These are phyloP conservation scores for Sphaceloma murrayae DNA, from an alignment of 2,329 filamentous ascomycete species.

Conservation along the genomic window DNA sequence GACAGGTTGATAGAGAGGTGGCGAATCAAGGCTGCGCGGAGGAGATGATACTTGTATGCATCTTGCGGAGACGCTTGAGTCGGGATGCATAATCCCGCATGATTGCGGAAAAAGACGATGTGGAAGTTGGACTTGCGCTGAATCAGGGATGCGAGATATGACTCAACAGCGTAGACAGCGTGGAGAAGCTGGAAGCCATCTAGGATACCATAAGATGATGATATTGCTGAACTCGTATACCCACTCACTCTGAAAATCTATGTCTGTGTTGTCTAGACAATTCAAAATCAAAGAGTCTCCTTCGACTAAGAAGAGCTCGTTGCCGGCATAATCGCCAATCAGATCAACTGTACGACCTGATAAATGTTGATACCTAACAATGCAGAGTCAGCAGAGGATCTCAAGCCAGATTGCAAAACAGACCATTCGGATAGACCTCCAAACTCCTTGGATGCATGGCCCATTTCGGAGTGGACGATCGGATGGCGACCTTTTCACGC, in stretches of 20 bases:
- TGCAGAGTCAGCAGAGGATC: conserved; percentile 20
- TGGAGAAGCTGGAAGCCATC: conserved; percentile 63
- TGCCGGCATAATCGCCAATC: conserved; percentile 65
- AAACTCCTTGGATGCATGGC: no score
- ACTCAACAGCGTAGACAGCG: conserved; percentile 59
- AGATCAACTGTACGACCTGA: conserved; percentile 49
- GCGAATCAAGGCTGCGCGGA: conserved; percentile 53
- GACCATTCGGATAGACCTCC: background rate
- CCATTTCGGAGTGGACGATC: no score
- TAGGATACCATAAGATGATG: conserved; percentile 27
- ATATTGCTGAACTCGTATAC: conserved; percentile 22
- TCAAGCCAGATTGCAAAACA: background rate
- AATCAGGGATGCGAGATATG: conserved; percentile 51
- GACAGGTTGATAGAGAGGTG: conserved; percentile 48
- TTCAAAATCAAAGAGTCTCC: conserved; percentile 62
- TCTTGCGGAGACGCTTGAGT: conserved; percentile 27
- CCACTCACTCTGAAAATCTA: conserved; percentile 47
- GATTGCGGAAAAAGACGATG: conserved; percentile 56
- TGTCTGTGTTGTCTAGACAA: conserved; percentile 50
- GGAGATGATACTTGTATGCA: conserved; percentile 49
- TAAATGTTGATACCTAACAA: conserved; percentile 33
- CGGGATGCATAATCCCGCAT: conserved; percentile 49
- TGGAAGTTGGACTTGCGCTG: conserved; percentile 61
- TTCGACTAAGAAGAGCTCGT: conserved; percentile 62
- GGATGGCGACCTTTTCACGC: no score